Conservation (phyloP, 139 green algal genomes). For the Closterium sp. region DNA sequence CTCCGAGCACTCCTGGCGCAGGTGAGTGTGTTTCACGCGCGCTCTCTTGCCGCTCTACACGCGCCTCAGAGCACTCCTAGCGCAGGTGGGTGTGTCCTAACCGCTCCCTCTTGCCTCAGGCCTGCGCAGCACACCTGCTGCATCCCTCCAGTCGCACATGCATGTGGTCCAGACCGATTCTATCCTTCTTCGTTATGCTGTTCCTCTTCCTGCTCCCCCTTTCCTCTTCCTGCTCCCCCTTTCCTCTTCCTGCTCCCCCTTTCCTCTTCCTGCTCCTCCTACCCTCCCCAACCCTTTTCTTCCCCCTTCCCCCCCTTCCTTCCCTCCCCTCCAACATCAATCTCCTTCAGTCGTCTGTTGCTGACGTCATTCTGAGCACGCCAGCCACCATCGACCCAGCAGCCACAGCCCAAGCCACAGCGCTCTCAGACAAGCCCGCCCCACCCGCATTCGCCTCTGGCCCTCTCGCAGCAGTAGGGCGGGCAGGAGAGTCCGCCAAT, state of each 20-base stretch:
- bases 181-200: background rate
- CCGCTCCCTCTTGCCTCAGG: background rate
- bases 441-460: background rate
- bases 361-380: background rate
- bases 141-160: too few species aligned
- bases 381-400: background rate
- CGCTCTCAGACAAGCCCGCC: background rate
- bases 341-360: background rate
- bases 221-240: background rate
- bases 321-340: background rate
- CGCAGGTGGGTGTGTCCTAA: background rate
- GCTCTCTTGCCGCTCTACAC: conserved; percentile 46
- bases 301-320: background rate
- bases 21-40: background rate
- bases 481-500: background rate
- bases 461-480: background rate
- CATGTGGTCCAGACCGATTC: too few species aligned
- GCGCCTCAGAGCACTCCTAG: background rate
- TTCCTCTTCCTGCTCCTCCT: background rate
- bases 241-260: background rate
- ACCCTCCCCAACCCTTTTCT: background rate
- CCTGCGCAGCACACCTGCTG: too few species aligned
- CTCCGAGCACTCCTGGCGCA: conserved; percentile 14
- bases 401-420: background rate
- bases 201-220: background rate